These are phyloP conservation scores for Trichoderma gamsii DNA, from an alignment of 495 filamentous ascomycete genomes.

Conservation along the genomic window DNA sequence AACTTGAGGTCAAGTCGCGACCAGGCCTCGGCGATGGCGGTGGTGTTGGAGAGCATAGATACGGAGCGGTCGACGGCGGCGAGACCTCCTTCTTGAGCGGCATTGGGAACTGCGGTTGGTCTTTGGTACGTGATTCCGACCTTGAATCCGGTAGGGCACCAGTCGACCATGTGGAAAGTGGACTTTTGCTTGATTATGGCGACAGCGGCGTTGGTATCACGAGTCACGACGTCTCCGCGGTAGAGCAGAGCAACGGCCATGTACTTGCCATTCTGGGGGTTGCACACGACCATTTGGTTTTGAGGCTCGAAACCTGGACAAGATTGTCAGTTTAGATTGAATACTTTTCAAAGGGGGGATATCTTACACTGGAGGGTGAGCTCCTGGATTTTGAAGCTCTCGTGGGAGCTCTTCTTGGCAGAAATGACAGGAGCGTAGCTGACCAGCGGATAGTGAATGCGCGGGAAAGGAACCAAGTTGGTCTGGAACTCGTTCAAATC, in stretches of 20 bases:
- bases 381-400: constrained; percentile 84
- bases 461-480: constrained; percentile 96
- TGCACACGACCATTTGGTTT: constrained; percentile 98
- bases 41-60: constrained; percentile 99
- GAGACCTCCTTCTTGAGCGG: constrained; percentile 88
- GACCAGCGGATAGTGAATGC: constrained; percentile 98
- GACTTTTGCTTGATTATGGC: constrained; percentile 96
- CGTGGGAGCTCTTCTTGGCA: constrained; percentile 87
- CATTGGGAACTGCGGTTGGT: constrained; percentile 73
- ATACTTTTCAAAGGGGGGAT: constrained; percentile 25
- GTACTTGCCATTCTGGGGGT: constrained; percentile 98
- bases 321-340: not conserved
- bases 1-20: constrained; percentile 86
- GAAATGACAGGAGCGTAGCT: constrained; percentile 94
- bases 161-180: constrained; percentile 98
- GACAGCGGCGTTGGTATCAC: constrained; percentile 86
- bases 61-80: constrained; percentile 97
- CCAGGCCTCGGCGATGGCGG: constrained; percentile 95
- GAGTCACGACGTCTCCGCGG: constrained; percentile 95
- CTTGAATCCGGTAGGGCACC: constrained; percentile 99
- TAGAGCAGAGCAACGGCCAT: constrained; percentile 98
- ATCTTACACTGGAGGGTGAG: constrained; percentile 62
- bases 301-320: constrained; percentile 59
- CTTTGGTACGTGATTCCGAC: constrained; percentile 99
- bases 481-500: constrained; percentile 99